phyloP scores from a whole-genome alignment of 768 basidiomycete species.

The Phlebiopsis gigantea region DNA sequence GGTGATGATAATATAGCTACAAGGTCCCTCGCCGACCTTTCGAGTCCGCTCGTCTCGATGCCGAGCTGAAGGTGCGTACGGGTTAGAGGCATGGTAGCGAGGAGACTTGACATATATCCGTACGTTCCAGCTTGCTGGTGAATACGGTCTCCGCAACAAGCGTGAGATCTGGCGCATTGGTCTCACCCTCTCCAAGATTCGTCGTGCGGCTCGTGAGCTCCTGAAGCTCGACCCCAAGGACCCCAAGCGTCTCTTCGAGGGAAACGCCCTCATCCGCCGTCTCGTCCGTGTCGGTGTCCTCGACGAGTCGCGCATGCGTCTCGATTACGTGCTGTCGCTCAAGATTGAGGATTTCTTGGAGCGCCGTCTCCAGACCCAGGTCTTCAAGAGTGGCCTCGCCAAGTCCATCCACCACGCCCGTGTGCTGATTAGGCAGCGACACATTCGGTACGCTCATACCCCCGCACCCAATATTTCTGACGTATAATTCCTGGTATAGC shows the following conservation, averaged over 20 bases:
- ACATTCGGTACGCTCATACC: constrained; percentile 75
- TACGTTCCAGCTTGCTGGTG: constrained; percentile 82
- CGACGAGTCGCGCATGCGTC: constrained; percentile 97
- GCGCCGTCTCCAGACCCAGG: constrained; percentile 96
- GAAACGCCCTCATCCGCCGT: constrained; percentile 92
- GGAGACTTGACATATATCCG: not conserved
- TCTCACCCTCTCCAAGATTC: constrained; percentile 97
- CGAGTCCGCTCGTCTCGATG: constrained; percentile 97
- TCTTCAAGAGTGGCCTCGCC: constrained; percentile 97
- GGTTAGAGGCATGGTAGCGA: not conserved
- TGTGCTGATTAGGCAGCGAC: constrained; percentile 95
- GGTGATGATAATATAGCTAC: constrained; percentile 64
- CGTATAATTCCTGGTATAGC: constrained; percentile 31
- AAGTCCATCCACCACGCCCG: constrained; percentile 99
- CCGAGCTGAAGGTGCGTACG: constrained; percentile 88
- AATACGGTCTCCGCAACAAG: constrained; percentile 99
- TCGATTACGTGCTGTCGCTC: constrained; percentile 99
- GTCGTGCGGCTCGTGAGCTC: constrained; percentile 99
- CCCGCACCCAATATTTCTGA: not conserved
- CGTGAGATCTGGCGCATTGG: constrained; percentile 99
- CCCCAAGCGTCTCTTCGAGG: constrained; percentile 99
- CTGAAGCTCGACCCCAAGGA: constrained; percentile 99
- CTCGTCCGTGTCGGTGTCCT: constrained; percentile 99
- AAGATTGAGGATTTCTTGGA: constrained; percentile 99
- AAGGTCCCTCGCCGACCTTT: constrained; percentile 98